Percentiles rank a stretch among this genome's conserved stretches.
Conservation (phyloP, 1,139 yeast genomes). For the Kazachstania sp. region DNA sequence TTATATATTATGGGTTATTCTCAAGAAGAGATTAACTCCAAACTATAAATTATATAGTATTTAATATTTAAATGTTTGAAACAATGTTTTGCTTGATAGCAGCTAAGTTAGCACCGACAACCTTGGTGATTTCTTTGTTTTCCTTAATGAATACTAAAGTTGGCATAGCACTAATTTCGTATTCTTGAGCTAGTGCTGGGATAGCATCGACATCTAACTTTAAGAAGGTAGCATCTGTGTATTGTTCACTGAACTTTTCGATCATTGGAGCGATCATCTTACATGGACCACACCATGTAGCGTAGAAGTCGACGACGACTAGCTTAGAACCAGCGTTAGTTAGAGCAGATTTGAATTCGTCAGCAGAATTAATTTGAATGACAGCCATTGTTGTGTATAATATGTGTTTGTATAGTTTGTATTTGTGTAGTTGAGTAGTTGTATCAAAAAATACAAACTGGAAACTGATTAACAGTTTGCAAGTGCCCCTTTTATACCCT, state of each 20-base stretch:
- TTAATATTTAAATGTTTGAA: constrained; percentile 37
- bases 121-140: constrained; percentile 63
- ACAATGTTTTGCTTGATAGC: constrained; percentile 67
- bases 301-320: constrained; percentile 86
- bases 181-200: constrained; percentile 62
- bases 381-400: constrained; percentile 31
- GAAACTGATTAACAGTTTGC: no score
- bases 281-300: constrained; percentile 98
- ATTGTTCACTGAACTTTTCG: constrained; percentile 59
- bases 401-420: constrained; percentile 5
- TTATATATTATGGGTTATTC: constrained; percentile 73
- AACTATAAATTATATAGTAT: background rate
- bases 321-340: constrained; percentile 42
- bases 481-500: no score
- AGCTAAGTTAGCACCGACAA: constrained; percentile 82
- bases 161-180: constrained; percentile 82
- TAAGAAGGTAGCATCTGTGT: constrained; percentile 54
- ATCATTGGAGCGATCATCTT: constrained; percentile 89
- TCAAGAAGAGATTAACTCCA: constrained; percentile 41
- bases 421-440: background rate
- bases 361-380: constrained; percentile 36
- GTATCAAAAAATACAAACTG: no score
- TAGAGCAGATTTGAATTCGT: constrained; percentile 58
- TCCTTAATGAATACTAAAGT: constrained; percentile 71
- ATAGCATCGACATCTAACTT: constrained; percentile 81